A percentile compares a stretch with the other conserved stretches of the same genome.
These are phyloP conservation scores for Aspergillus tamarii DNA, from an alignment of 2,329 filamentous ascomycete genomes.

Conservation along the genomic window DNA sequence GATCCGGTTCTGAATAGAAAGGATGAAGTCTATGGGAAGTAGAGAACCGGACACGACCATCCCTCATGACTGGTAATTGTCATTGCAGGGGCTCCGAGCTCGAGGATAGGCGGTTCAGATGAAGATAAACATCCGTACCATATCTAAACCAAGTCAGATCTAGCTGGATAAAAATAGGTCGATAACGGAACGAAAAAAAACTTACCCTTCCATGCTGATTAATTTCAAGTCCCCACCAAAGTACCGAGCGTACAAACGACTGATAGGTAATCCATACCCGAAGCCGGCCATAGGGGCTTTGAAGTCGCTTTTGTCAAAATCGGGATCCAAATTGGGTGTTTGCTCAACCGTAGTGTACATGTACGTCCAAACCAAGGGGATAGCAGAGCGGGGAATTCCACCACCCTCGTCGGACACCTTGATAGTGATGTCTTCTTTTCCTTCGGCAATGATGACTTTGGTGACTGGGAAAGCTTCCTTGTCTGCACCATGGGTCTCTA, in stretches of 20 bases:
- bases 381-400: constrained; percentile 88
- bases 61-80: constrained; percentile 84
- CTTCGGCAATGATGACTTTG: constrained; percentile 96
- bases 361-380: constrained; percentile 99
- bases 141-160: constrained; percentile 62
- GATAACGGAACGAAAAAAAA: constrained; percentile 9
- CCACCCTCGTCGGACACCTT: constrained; percentile 97
- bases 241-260: constrained; percentile 89
- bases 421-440: constrained; percentile 98
- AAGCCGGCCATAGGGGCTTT: constrained; percentile 99
- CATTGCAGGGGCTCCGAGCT: constrained; percentile 97
- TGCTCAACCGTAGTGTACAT: constrained; percentile 99
- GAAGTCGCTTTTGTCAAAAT: constrained; percentile 99
- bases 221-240: constrained; percentile 96
- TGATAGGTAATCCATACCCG: constrained; percentile 96
- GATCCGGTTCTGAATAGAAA: constrained; percentile 39
- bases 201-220: constrained; percentile 99
- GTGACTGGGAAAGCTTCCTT: constrained; percentile 96
- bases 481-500: constrained; percentile 91
- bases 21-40: constrained; percentile 46
- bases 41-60: constrained; percentile 56
- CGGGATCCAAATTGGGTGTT: constrained; percentile 90
- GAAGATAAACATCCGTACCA: constrained; percentile 96
- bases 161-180: not conserved
- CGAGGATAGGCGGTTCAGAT: constrained; percentile 92